Evolutionary conservation across 495 filamentous ascomycete genomes (phyloP), one percentile per base, ranked within the genome.

Genomic region (Tuber umbilicatum): DNA sequence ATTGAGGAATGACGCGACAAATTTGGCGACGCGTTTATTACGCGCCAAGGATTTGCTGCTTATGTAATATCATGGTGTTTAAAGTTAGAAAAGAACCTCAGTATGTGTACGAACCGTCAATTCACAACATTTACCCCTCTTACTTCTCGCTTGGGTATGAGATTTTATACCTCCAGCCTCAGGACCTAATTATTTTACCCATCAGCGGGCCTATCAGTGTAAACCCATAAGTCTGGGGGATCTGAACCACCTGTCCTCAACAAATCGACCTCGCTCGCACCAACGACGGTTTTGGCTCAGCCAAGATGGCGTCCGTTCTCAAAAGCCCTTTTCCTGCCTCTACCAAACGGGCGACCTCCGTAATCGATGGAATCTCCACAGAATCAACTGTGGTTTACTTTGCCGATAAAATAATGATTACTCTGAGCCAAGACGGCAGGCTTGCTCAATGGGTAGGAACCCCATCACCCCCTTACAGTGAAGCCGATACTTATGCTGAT

Each of bases 371-470:
- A 16, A 83, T 90, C 60, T 83, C 86, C 23, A 99, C 95, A 5
- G 89, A 93, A 78, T 89, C 92, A 68, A 89, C 88, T 70, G 86
- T 85, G 10, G 84, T 92, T 47, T 88, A 85, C 78, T 97, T 98
- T 85, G 89, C 91, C 17, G 95, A 99, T 86, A 97, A 93, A 83
- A 96, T 99, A 82, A 85, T 99, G 81, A 84, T 99, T 67, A 97
- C 93, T 0, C 88, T 99, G 74, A 92, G 92, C 5, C 94, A 97
- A 83, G 87, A 89, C 74, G 95, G 94, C 60, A 88, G 92, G 77
- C 85, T 97, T 47, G 91, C 92, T 14, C 95, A 98, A 85, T 99
- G 95, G 95, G 94, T 97, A 82, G 76, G 85, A 85, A 43, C 73
- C 70, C 40, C 37, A 39, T 35, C 12, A 50, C 14, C 68, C 47